Evolutionary conservation across 2,329 filamentous ascomycete species (phyloP), one percentile per base, ranked within the genome.

Genomic region (Fusarium camptoceras): DNA sequence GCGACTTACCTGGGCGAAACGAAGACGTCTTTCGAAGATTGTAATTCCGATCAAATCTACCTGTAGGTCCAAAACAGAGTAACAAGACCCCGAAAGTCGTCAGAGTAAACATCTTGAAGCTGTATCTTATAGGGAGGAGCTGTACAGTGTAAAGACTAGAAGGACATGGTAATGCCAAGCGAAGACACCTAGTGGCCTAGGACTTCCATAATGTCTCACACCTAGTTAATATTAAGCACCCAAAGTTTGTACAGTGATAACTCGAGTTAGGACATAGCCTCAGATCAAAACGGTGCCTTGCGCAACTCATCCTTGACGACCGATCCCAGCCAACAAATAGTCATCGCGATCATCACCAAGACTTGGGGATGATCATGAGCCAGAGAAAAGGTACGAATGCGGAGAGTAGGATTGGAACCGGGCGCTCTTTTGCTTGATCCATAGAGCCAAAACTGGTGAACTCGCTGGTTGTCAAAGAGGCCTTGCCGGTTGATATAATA

Each of bases 191-290:
- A 15, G 24, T 7, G n/a, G 4, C 7, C 4, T 8, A 22, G 16
- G 49, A 27, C 4, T n/a, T 22, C 4, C 9, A 9, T 14, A 5
- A 53, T 1, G 14, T 22, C 14, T 22, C 22, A 15, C 2, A 5
- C 7, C 6, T 16, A 15, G 3, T 18, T 7, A 34, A n/a, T 42
- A 2, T 28, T 4, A 22, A 22, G 24, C 20, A 18, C 6, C 8
- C 2, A 25, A 12, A 15, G 24, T 1, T 9, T 16, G 3, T 20
- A 3, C 6, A 42, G 1, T 2, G n/a, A 7, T 16, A 11, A 6
- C 24, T n/a, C n/a, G 14, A 14, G 37, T 20, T 15, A 20, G 10
- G 6, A 42, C 7, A 41, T 9, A 27, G 15, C 46, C 5, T 22
- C 24, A 16, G 24, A 53, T 6, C 8, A 28, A 8, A 9, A 22